Conservation (phyloP, 495 filamentous ascomycete species). For the Talaromyces nanjingensis region DNA sequence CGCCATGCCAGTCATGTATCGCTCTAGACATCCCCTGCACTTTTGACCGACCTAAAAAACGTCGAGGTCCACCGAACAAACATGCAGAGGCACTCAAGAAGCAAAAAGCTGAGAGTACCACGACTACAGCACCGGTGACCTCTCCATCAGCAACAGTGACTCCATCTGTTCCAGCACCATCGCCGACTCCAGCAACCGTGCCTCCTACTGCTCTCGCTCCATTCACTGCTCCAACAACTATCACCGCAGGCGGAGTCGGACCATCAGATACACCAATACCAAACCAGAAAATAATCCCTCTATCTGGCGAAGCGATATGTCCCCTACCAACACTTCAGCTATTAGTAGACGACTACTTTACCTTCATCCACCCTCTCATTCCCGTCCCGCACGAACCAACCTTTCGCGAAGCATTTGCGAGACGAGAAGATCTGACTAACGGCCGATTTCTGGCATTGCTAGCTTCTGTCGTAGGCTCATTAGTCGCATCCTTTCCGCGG, state of each 20-base stretch:
- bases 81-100: constrained; percentile 78
- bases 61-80: constrained; percentile 78
- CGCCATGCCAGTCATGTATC: constrained; percentile 73
- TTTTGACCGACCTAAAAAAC: constrained; percentile 67
- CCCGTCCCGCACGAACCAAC: constrained; percentile 81
- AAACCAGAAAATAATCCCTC: not conserved
- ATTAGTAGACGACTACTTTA: constrained; percentile 83
- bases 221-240: constrained; percentile 22
- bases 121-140: not conserved
- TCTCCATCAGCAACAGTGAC: constrained; percentile 2
- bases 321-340: constrained; percentile 56
- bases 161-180: constrained; percentile 18
- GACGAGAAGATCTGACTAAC: constrained; percentile 62
- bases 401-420: constrained; percentile 66
- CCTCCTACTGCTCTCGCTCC: constrained; percentile 26
- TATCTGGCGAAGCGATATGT: constrained; percentile 69
- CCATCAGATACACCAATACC: constrained; percentile 15
- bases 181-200: constrained; percentile 10
- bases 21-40: constrained; percentile 79
- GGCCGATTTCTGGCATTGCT: constrained; percentile 67
- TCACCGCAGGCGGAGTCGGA: constrained; percentile 12
- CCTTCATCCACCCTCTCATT: constrained; percentile 79
- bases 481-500: constrained; percentile 79
- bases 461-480: constrained; percentile 69
- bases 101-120: constrained; percentile 41